A percentile compares a stretch with the other conserved stretches of the same genome.
Evolutionary conservation across 345 rosid species (phyloP).

Genomic region (Linum trigynum): DNA sequence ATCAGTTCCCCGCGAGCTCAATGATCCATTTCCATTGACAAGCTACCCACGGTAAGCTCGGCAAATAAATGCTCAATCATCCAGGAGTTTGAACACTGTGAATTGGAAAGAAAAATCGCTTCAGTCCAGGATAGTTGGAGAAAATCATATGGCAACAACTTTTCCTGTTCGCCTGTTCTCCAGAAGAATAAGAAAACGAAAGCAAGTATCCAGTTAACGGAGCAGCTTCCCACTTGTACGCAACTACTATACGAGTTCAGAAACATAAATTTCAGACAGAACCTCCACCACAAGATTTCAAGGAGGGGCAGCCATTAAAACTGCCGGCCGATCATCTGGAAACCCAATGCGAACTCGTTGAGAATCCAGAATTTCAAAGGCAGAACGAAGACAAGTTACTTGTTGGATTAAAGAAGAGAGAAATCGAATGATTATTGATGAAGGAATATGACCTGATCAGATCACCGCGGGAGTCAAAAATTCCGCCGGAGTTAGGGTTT

Average conservation of each 20-base stretch:
- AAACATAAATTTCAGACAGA: not conserved
- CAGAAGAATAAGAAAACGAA: not conserved
- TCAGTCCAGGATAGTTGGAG: not conserved
- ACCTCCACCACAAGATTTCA: not conserved
- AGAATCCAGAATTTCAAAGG: not conserved
- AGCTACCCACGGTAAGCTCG: too few species aligned
- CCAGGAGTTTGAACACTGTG: not conserved
- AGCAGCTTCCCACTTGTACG: not conserved
- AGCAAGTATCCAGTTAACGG: not conserved
- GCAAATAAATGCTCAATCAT: not conserved
- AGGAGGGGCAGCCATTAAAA: not conserved
- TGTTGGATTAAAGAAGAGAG: not conserved
- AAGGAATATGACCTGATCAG: not conserved
- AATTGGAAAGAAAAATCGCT: not conserved
- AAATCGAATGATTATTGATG: not conserved
- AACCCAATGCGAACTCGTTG: not conserved
- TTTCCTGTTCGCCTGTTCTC: not conserved
- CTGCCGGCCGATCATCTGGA: not conserved
- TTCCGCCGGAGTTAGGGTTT: not conserved
- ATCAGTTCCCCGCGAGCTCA: slow-evolving; percentile 11
- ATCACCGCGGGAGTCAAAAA: not conserved
- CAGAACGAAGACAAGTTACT: too few species aligned
- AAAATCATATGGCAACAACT: not conserved
- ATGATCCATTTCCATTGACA: slow-evolving; percentile 8
- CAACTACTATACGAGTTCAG: not conserved